Conservation (phyloP, 176 grass and related monocot species). For the Thinopyrum elongatum region DNA sequence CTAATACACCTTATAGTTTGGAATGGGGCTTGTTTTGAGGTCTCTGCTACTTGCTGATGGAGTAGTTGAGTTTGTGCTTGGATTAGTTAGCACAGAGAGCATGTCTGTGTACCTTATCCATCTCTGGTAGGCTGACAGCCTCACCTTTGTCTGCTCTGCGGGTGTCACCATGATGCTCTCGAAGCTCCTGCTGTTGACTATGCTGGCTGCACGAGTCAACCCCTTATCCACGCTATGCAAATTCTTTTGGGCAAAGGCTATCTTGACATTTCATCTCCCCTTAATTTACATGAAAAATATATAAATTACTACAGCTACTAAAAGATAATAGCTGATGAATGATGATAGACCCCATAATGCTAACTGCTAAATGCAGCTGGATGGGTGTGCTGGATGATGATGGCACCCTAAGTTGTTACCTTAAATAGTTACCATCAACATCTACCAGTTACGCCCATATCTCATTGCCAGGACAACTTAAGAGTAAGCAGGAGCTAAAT, state of each 20-base stretch:
- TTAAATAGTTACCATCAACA: slow-evolving; percentile 13
- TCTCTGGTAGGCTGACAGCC: neutral
- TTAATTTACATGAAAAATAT: neutral
- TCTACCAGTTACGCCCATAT: neutral
- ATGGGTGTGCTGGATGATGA: neutral
- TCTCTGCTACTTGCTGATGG: neutral
- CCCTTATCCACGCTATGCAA: neutral
- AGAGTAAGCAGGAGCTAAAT: slow-evolving; percentile 15
- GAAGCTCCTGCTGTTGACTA: neutral
- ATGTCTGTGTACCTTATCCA: neutral
- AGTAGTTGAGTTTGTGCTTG: neutral
- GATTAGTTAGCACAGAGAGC: neutral
- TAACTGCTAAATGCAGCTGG: slow-evolving; percentile 10
- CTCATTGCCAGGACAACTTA: slow-evolving; percentile 16
- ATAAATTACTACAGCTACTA: neutral
- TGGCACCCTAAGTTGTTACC: slow-evolving; percentile 19
- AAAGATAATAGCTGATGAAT: slow-evolving; percentile 11
- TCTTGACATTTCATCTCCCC: neutral
- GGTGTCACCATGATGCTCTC: neutral
- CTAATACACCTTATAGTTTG: no score
- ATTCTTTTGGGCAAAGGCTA: neutral
- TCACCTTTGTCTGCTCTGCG: neutral
- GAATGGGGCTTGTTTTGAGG: neutral
- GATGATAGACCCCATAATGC: slow-evolving; percentile 14
- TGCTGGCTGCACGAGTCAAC: neutral